A percentile compares a stretch with the other conserved stretches of the same genome.
phyloP scores from a whole-genome alignment of 2,329 filamentous ascomycete species.

The Fusarium sp. region DNA sequence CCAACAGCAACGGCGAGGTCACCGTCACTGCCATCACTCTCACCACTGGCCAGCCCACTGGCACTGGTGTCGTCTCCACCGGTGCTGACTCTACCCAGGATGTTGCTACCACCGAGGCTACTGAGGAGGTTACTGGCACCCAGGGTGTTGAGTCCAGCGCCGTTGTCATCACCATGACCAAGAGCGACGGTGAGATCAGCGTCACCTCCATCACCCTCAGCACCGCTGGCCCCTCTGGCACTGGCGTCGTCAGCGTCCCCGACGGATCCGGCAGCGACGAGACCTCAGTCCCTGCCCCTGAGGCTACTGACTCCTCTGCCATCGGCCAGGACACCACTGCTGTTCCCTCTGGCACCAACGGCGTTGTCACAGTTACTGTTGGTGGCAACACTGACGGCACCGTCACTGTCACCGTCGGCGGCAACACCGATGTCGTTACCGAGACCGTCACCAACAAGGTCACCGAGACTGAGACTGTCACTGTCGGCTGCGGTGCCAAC shows the following conservation, averaged over 20 bases:
- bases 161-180: slow-evolving; percentile 31
- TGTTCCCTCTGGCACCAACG: slow-evolving; percentile 8
- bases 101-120: background rate
- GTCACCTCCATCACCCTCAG: slow-evolving; percentile 23
- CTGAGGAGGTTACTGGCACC: slow-evolving; percentile 18
- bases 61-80: slow-evolving; percentile 6
- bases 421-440: slow-evolving; percentile 25
- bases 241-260: slow-evolving; percentile 16
- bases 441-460: slow-evolving; percentile 30
- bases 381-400: slow-evolving; percentile 6
- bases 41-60: slow-evolving; percentile 1
- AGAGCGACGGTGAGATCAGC: slow-evolving; percentile 28
- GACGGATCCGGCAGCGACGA: background rate
- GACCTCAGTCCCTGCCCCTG: slow-evolving; percentile 11
- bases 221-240: slow-evolving; percentile 24
- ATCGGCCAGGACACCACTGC: slow-evolving; percentile 16
- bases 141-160: slow-evolving; percentile 13
- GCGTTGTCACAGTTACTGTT: slow-evolving; percentile 28
- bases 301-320: slow-evolving; percentile 22
- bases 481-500: slow-evolving; percentile 2
- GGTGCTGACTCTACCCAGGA: background rate
- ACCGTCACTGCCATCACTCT: slow-evolving; percentile 9
- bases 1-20: slow-evolving; percentile 10
- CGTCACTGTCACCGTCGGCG: slow-evolving; percentile 26
- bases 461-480: slow-evolving; percentile 26